Percentiles rank a stretch among this genome's conserved stretches.
Evolutionary conservation across 176 grass and related monocot species (phyloP).

Genomic region (Calamus simplicifolius): DNA sequence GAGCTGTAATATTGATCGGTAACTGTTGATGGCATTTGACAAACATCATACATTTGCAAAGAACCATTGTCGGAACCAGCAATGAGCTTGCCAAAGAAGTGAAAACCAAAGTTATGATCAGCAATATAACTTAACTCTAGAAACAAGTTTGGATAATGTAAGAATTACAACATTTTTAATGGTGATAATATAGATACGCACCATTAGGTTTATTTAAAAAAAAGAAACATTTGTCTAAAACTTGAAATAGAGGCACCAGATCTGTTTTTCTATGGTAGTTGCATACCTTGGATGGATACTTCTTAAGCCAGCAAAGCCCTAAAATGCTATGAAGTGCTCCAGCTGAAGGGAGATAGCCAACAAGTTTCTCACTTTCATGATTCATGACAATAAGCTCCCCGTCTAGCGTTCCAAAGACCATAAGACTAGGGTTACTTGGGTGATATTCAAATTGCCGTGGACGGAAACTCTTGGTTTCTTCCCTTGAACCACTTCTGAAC

Average conservation of each 20-base stretch:
- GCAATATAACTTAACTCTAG: not conserved
- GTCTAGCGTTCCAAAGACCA: constrained; percentile 23
- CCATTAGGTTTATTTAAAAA: too few species aligned
- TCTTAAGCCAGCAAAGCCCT: constrained; percentile 23
- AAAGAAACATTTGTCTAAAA: not conserved
- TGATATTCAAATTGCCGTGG: constrained; percentile 23
- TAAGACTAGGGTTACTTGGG: constrained; percentile 9
- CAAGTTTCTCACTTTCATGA: constrained; percentile 24
- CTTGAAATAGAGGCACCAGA: not conserved
- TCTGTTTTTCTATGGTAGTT: not conserved
- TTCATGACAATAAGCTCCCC: constrained; percentile 18
- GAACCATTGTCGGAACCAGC: constrained; percentile 18
- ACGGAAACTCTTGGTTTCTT: constrained; percentile 13
- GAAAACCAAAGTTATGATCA: not conserved
- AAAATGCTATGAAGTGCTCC: constrained; percentile 15
- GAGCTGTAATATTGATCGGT: not conserved
- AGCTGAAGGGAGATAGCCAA: constrained; percentile 23
- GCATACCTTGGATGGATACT: constrained; percentile 11
- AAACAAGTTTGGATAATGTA: not conserved
- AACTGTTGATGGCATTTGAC: constrained; percentile 1
- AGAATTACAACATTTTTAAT: not conserved
- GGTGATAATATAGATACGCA: not conserved
- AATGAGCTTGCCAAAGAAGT: not conserved
- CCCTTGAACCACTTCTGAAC: constrained; percentile 2
- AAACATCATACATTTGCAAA: constrained; percentile 13